Percentiles rank a stretch among this genome's conserved stretches.
Conservation (phyloP, 805 yeast species). For the Maudiozyma barnettii region DNA sequence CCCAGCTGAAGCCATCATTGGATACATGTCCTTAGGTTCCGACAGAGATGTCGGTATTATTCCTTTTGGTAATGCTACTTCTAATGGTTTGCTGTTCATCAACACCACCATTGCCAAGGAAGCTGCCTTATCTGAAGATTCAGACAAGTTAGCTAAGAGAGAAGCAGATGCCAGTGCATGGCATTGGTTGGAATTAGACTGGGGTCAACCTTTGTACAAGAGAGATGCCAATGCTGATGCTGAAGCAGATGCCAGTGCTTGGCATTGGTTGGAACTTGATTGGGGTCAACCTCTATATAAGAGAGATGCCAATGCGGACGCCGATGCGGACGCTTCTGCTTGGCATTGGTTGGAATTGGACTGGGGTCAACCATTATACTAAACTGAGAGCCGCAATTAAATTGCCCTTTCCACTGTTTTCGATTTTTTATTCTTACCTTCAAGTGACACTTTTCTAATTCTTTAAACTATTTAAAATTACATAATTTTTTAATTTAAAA, state of each 20-base stretch:
- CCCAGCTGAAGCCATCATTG: slow-evolving; percentile 27
- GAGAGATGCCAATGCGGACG: slow-evolving; percentile 25
- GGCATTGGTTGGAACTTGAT: slow-evolving; percentile 21
- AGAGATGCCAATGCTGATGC: slow-evolving; percentile 26
- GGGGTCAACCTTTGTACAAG: slow-evolving; percentile 23
- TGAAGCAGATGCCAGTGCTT: slow-evolving; percentile 22
- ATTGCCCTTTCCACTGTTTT: not conserved
- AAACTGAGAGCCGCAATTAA: not conserved
- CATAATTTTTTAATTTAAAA: too few species aligned
- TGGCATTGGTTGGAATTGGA: slow-evolving; percentile 23
- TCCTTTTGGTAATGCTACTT: slow-evolving; percentile 24
- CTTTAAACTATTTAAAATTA: not conserved
- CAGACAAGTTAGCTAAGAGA: slow-evolving; percentile 15
- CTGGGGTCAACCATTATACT: slow-evolving; percentile 22
- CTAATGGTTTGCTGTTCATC: slow-evolving; percentile 23
- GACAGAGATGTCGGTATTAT: slow-evolving; percentile 21
- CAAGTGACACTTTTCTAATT: not conserved
- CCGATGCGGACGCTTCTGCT: slow-evolving; percentile 22
- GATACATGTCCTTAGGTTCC: slow-evolving; percentile 23
- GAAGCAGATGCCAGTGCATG: slow-evolving; percentile 20
- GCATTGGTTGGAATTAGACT: slow-evolving; percentile 20
- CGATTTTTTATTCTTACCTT: not conserved
- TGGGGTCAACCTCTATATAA: slow-evolving; percentile 23
- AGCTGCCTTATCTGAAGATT: slow-evolving; percentile 10
- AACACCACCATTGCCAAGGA: slow-evolving; percentile 25